phyloP scores from a whole-genome alignment of 1,284 basidiomycete genomes.

The Polyporus tsugae region DNA sequence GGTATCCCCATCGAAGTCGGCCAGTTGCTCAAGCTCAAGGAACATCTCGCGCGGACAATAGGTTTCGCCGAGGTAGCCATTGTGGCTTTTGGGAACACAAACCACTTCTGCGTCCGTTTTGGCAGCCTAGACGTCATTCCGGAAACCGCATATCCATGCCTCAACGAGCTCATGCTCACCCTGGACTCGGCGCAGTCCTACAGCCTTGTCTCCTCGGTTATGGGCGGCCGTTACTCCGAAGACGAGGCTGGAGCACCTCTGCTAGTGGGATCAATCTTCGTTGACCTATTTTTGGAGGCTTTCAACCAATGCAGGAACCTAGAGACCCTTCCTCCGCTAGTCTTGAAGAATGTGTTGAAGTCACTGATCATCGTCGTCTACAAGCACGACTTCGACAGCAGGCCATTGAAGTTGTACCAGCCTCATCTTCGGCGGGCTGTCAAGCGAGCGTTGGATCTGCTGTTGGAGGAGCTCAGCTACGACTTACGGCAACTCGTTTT shows the following conservation, averaged over 20 bases:
- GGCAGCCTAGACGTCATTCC: slow-evolving; percentile 53
- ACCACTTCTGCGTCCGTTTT: slow-evolving; percentile 62
- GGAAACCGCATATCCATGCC: slow-evolving; percentile 57
- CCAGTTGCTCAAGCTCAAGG: slow-evolving; percentile 67
- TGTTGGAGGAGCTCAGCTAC: slow-evolving; percentile 60
- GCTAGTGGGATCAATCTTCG: slow-evolving; percentile 67
- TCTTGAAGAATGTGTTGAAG: slow-evolving; percentile 67
- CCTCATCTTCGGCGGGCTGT: slow-evolving; percentile 59
- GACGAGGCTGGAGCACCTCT: slow-evolving; percentile 54
- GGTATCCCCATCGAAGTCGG: slow-evolving; percentile 61
- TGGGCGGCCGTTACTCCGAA: slow-evolving; percentile 51
- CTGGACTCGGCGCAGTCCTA: slow-evolving; percentile 64
- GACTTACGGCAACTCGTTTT: slow-evolving; percentile 71
- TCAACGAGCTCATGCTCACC: slow-evolving; percentile 62
- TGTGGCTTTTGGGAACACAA: slow-evolving; percentile 54
- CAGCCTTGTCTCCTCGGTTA: slow-evolving; percentile 56
- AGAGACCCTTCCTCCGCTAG: slow-evolving; percentile 55
- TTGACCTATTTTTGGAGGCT: slow-evolving; percentile 63
- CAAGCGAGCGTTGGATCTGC: slow-evolving; percentile 56
- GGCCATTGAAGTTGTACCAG: slow-evolving; percentile 60
- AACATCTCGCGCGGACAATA: slow-evolving; percentile 59
- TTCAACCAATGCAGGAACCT: slow-evolving; percentile 55
- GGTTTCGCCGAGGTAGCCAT: slow-evolving; percentile 62
- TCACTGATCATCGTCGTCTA: slow-evolving; percentile 68
- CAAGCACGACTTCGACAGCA: slow-evolving; percentile 73